phyloP scores from a whole-genome alignment of 768 basidiomycete genomes.

The Phlebiopsis gigantea region DNA sequence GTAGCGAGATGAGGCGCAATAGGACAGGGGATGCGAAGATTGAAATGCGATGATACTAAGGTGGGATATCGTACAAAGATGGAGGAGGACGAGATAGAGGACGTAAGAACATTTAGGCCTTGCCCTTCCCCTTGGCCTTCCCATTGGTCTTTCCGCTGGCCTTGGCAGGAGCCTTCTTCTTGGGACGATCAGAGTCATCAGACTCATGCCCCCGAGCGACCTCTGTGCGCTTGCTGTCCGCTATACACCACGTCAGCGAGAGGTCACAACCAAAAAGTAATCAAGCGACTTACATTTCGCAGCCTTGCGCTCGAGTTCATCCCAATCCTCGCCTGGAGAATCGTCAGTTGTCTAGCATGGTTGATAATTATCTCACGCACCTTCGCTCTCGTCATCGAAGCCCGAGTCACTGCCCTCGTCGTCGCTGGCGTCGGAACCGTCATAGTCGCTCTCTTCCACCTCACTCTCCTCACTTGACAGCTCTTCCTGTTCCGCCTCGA shows the following conservation, averaged over 20 bases:
- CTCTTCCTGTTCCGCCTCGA: constrained; percentile 44
- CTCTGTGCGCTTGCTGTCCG: constrained; percentile 41
- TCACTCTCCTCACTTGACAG: constrained; percentile 36
- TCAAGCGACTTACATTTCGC: constrained; percentile 62
- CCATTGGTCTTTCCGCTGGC: constrained; percentile 25
- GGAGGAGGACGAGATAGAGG: background rate
- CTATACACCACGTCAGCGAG: constrained; percentile 18
- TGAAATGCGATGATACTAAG: background rate
- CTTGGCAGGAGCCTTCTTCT: constrained; percentile 31
- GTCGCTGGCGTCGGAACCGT: constrained; percentile 46
- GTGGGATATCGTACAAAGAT: constrained; percentile 1
- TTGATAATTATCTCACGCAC: no score
- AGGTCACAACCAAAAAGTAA: background rate
- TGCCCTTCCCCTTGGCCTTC: constrained; percentile 16
- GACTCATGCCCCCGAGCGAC: constrained; percentile 30
- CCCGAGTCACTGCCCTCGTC: constrained; percentile 66
- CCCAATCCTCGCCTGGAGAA: constrained; percentile 71
- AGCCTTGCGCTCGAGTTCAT: constrained; percentile 88
- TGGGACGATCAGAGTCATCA: constrained; percentile 36
- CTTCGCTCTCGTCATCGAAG: constrained; percentile 61
- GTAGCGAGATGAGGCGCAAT: no score
- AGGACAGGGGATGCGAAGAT: no score
- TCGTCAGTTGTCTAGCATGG: no score
- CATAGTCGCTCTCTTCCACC: constrained; percentile 51
- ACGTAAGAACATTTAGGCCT: background rate